Evolutionary conservation across 2,329 filamentous ascomycete species (phyloP), one percentile per base, ranked within the genome.

Genomic region (Cercospora beticola): DNA sequence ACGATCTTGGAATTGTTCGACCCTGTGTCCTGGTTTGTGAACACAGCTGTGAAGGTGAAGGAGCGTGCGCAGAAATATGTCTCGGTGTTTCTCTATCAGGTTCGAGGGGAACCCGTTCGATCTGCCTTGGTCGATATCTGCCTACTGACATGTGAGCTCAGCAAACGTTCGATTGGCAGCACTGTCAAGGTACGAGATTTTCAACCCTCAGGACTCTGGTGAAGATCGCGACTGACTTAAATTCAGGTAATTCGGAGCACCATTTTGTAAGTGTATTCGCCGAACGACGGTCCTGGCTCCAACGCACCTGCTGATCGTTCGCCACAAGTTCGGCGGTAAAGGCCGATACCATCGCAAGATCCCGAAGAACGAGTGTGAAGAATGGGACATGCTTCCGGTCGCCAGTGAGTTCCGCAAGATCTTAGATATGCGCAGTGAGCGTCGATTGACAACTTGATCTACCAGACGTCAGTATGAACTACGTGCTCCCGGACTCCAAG

Each of bases 391-490:
- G 54, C 54, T 57, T 28, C 59, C 59, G 33, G 10, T 43, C n/a
- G 59, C 59, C n/a, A 62, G 59, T 62, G n/a, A 46, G 59, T 61
- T 8, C 31, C n/a, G 52, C 23, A 57, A 8, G 54, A 31, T 28
- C 12, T 5, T 57, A 30, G 9, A 57, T n/a, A 18, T n/a, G 28
- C 16, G 14, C 54, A 57, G 14, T 57, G 16, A 31, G 23, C 54
- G 12, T 31, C 23, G 14, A 57, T 16, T 57, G 28, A 57, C 54
- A 12, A 31, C n/a, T 10, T 2, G 9, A 40, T 5, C 16, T 16
- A 5, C 33, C 59, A 62, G 59, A 62, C 33, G 9, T 49, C 18
- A 62, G 59, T 36, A 49, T 61, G 59, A 62, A 62, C 33, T 43
- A 43, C 59, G 7, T 10, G 18, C 31, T 43, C 31, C 59, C 59